Evolutionary conservation across 306 rosid genomes (phyloP), one percentile per base, ranked within the genome.

Genomic region (Fragaria iinumae): DNA sequence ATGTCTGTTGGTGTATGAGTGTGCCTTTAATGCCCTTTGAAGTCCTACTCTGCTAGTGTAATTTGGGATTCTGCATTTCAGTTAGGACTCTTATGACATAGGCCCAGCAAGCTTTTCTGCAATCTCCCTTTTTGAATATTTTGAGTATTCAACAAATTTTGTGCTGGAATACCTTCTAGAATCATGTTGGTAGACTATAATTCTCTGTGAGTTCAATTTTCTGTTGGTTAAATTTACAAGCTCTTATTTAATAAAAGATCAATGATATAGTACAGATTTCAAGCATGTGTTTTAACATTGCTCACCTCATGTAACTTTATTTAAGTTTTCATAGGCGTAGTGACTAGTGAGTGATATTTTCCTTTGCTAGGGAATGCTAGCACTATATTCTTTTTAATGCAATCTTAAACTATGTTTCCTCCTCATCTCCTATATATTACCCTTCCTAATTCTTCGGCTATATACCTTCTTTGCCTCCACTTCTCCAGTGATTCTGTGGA

Each of bases 251-350:
- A 14, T 16, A 21, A 21, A 56, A 20, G 6, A 50, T 29, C 10
- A 49, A 13, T 10, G 55, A 20, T 7, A n/a, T 29, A 34, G 39
- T 72, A 7, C 38, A 7, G 68, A 73, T 23, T n/a, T 73, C 68
- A 18, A 39, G 43, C 25, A 13, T 41, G 3, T 44, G 17, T 38
- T 12, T 73, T 39, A 12, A 39, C 25, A 25, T 12, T 55, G 55
- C 67, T 57, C 56, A 57, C 27, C 55, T 73, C 18, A 1, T 9
- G 16, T 3, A 23, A 57, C 5, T 60, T 6, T 44, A 43, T 59
- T 32, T 60, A 57, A 27, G 69, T 29, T 44, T 80, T 62, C 36
- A 36, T 71, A 34, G 25, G 73, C 57, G 25, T 67, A 41, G 20
- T 11, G 62, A 2, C 20, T 66, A 39, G 20, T 12, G 48, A 5